Conservation (phyloP, 2,329 filamentous ascomycete genomes). For the Dothideomycetidae sp. region DNA sequence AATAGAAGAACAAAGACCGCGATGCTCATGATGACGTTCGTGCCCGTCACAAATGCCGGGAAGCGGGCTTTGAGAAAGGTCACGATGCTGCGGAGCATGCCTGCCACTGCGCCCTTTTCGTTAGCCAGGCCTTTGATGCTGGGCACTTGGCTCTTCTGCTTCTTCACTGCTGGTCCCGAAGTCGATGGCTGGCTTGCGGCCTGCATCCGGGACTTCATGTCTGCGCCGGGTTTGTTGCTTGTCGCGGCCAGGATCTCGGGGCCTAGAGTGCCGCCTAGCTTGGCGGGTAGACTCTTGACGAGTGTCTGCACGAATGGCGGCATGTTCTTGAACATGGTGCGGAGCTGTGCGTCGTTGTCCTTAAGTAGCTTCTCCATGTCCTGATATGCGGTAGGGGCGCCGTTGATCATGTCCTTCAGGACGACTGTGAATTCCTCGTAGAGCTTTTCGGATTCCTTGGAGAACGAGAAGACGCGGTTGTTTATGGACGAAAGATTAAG, state of each 20-base stretch:
- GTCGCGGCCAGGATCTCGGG: slow-evolving; percentile 74
- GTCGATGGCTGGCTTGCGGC: slow-evolving; percentile 21
- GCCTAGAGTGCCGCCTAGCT: slow-evolving; percentile 59
- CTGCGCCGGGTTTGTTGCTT: slow-evolving; percentile 47
- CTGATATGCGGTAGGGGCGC: slow-evolving; percentile 82
- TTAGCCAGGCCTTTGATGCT: slow-evolving; percentile 67
- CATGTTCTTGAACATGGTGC: slow-evolving; percentile 51
- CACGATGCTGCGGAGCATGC: slow-evolving; percentile 79
- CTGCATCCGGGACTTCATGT: slow-evolving; percentile 23
- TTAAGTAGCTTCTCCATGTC: slow-evolving; percentile 62
- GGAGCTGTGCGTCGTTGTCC: slow-evolving; percentile 48
- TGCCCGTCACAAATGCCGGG: slow-evolving; percentile 71
- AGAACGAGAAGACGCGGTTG: slow-evolving; percentile 72
- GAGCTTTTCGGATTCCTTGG: slow-evolving; percentile 69
- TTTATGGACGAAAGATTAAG: slow-evolving; percentile 73
- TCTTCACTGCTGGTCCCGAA: slow-evolving; percentile 28
- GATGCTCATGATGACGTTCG: slow-evolving; percentile 81
- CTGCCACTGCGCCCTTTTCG: slow-evolving; percentile 73
- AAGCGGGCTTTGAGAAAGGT: slow-evolving; percentile 76
- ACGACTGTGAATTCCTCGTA: slow-evolving; percentile 75
- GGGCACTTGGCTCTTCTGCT: slow-evolving; percentile 51
- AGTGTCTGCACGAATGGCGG: slow-evolving; percentile 73
- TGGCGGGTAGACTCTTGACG: slow-evolving; percentile 69
- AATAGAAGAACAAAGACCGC: slow-evolving; percentile 81
- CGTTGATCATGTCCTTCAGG: slow-evolving; percentile 82